Base-by-base conservation (phyloP, 2,329 filamentous ascomycete genomes). In the Trichoderma atroviride region DNA sequence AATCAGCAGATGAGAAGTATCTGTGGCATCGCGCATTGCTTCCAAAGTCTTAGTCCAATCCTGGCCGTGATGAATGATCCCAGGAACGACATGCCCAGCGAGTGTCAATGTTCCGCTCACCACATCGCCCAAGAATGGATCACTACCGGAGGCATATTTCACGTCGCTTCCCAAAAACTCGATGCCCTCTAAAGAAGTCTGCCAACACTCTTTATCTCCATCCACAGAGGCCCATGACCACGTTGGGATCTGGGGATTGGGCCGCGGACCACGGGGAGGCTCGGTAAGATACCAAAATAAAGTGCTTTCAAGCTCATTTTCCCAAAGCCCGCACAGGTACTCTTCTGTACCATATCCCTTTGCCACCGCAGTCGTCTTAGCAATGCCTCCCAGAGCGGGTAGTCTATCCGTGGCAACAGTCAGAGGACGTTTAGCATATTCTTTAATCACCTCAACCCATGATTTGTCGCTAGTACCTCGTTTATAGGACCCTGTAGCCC, bases 141-240 rank as follows among this genome's bases (percentile, higher is more conserved):
- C 31, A 5, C 68, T 68, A 4, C 37, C 53, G 6, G 63, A 59
- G 16, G 33, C 19, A 19, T 69, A 70, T 7, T 40, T 22, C 5
- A 68, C 62, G 9, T 63, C 16, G 4, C 22, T 57, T 14, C 58
- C 70, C 24, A 58, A 33, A 37, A 70, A 70, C 35, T 71, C 57
- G 24, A 68, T 33, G 10, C 24, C 57, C 43, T 70, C 70, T 7
- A 56, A 16, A 27, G 52, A 59, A 7, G 29, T 31, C 2, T 47
- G 35, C 61, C 68, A 70, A 35, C 55, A 70, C 1, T 67, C 27
- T 4, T 70, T 27, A 13, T 33, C 40, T 33, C 71, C 71, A 7
- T 35, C 19, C 7, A 70, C 69, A 27, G 69, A 71, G 10, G 71
- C 71, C 71, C 71, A 71, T 24, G 71, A 71, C 68, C 62, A 71